Evolutionary conservation across 768 basidiomycete species (phyloP).

Genomic region (Pluteus cervinus): DNA sequence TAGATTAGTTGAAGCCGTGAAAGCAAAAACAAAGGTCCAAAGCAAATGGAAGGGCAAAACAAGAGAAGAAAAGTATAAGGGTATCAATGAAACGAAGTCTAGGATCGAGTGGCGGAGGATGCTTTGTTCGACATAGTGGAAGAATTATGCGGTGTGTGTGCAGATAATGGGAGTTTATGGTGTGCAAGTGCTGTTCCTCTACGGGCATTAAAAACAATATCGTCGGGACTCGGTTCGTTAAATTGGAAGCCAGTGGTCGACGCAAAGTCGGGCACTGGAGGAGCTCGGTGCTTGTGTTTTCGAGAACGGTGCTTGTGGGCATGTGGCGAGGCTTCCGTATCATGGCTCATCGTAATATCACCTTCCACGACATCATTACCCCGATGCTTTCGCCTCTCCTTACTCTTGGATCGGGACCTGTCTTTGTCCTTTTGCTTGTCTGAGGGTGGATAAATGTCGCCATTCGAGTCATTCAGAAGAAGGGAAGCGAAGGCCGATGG

Average conservation of each 20-base stretch:
- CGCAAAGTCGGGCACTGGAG: conserved; percentile 28
- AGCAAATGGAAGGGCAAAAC: conserved; percentile 18
- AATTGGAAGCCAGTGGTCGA: conserved; percentile 52
- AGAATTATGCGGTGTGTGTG: conserved; percentile 11
- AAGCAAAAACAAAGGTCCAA: too few relatives aligned
- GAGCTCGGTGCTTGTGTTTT: conserved; percentile 16
- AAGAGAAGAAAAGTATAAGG: conserved; percentile 14
- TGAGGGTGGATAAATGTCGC: conserved; percentile 27
- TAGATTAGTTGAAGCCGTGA: too few relatives aligned
- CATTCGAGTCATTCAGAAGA: conserved; percentile 50
- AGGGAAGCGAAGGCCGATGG: conserved; percentile 76
- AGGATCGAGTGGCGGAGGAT: conserved; percentile 12
- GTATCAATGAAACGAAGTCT: conserved; percentile 10
- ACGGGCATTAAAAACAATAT: conserved; percentile 76
- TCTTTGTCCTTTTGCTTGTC: conserved; percentile 16
- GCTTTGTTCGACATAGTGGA: conserved; percentile 15
- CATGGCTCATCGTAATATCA: too few relatives aligned
- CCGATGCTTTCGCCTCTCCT: not conserved
- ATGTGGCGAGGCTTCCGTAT: too few relatives aligned
- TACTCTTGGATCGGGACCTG: too few relatives aligned
- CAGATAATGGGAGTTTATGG: conserved; percentile 18
- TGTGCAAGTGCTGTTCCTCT: conserved; percentile 61
- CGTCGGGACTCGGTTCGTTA: conserved; percentile 88
- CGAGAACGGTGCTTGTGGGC: conserved; percentile 16
- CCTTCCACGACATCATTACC: not conserved